Percentiles rank a stretch among this genome's conserved stretches.
phyloP scores from a whole-genome alignment of 805 yeast genomes.

The Lachancea sp. region DNA sequence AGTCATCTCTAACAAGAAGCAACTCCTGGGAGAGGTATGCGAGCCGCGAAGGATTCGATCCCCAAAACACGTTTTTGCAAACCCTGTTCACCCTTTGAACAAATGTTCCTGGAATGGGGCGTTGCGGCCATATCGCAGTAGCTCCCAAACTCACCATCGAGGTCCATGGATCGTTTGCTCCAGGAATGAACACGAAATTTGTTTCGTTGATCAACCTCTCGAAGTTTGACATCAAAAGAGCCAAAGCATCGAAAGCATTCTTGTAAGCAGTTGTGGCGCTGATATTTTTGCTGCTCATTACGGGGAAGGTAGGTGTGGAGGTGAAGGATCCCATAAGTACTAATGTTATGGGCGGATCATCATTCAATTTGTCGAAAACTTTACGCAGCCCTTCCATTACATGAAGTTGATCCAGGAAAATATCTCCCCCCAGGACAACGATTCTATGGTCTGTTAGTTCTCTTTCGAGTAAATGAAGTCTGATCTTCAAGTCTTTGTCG shows the following conservation, averaged over 20 bases:
- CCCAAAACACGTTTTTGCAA: constrained; percentile 48
- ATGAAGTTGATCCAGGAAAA: constrained; percentile 54
- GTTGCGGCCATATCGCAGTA: constrained; percentile 61
- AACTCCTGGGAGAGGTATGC: constrained; percentile 82
- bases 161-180: constrained; percentile 91
- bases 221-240: constrained; percentile 53
- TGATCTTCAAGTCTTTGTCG: constrained; percentile 51
- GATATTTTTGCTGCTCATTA: constrained; percentile 45
- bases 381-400: constrained; percentile 60
- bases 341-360: constrained; percentile 60
- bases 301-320: constrained; percentile 55
- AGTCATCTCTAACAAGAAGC: constrained; percentile 64
- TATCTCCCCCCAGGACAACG: constrained; percentile 68
- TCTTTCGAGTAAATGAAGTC: constrained; percentile 51
- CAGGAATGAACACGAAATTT: constrained; percentile 73
- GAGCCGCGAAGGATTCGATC: constrained; percentile 74
- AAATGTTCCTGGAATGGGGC: constrained; percentile 64
- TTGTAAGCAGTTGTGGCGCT: constrained; percentile 53
- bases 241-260: constrained; percentile 65
- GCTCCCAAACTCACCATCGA: constrained; percentile 61
- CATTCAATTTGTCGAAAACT: constrained; percentile 49
- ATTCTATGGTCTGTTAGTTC: constrained; percentile 51
- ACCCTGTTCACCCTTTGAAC: constrained; percentile 59
- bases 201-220: constrained; percentile 31
- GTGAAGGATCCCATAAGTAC: constrained; percentile 78